A percentile compares a stretch with the other conserved stretches of the same genome.
Conservation (phyloP, 345 rosid genomes). For the Eucalyptus shirleyi region DNA sequence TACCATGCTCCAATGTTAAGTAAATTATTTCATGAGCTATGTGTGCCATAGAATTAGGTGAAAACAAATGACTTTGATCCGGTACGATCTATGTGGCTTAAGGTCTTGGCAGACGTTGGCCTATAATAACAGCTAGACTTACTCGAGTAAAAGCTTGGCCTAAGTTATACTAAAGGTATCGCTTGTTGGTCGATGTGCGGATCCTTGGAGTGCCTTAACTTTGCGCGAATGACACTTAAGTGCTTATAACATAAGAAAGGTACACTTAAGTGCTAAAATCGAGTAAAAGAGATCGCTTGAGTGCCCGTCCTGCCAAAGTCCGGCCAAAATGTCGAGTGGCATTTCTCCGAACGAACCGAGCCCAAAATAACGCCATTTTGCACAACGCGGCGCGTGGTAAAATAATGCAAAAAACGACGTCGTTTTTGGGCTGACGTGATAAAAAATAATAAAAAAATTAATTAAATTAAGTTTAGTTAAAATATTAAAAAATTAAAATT, state of each 20-base stretch:
- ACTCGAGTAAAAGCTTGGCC: background rate
- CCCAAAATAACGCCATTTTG: too few relatives aligned
- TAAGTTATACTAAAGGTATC: background rate
- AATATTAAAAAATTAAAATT: too few relatives aligned
- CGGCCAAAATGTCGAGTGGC: rapidly evolving
- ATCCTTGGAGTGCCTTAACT: too few relatives aligned
- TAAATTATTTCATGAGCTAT: background rate
- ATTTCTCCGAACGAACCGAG: rapidly evolving
- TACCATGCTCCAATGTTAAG: background rate
- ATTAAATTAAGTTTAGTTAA: too few relatives aligned
- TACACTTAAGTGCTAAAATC: too few relatives aligned
- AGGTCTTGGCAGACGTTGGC: background rate
- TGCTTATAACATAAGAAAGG: too few relatives aligned
- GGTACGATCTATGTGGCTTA: background rate
- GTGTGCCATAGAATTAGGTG: background rate
- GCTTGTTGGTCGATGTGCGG: too few relatives aligned
- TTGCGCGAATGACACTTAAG: too few relatives aligned
- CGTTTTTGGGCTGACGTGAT: rapidly evolving
- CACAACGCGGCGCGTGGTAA: rapidly evolving
- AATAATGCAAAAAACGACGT: too few relatives aligned
- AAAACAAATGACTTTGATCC: background rate
- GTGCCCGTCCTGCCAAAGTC: too few relatives aligned
- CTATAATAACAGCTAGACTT: background rate
- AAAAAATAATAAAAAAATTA: too few relatives aligned
- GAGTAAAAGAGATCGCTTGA: too few relatives aligned